phyloP scores from a whole-genome alignment of 257 asterid genomes.

The Dorcoceras hygrometricum region DNA sequence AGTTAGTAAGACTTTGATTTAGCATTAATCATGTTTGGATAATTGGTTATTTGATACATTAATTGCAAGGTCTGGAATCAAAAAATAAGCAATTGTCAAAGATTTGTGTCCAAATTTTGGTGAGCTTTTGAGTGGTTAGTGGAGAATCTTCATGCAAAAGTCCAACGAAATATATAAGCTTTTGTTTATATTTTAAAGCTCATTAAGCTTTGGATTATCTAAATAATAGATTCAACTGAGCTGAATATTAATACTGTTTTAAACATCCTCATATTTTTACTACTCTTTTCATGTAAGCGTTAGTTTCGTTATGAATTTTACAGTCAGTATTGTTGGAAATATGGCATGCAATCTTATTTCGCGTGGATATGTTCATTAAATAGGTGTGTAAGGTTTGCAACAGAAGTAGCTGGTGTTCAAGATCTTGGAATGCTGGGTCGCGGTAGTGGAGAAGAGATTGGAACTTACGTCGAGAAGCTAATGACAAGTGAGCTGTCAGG shows the following conservation, averaged over 20 bases:
- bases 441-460: conserved; percentile 99
- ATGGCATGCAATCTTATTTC: conserved; percentile 21
- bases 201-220: neutral
- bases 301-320: neutral
- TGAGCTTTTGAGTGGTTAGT: neutral
- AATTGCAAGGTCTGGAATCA: neutral
- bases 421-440: conserved; percentile 99
- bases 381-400: conserved; percentile 97
- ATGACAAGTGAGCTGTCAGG: conserved; percentile 99
- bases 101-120: neutral
- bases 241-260: neutral
- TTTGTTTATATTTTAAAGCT: neutral
- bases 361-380: conserved; percentile 28
- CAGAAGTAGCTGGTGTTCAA: conserved; percentile 93
- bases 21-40: neutral
- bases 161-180: neutral
- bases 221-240: neutral
- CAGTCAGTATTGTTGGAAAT: conserved; percentile 12
- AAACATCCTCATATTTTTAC: neutral
- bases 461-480: conserved; percentile 92
- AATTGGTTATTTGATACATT: too few species aligned
- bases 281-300: neutral
- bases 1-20: neutral
- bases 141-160: neutral
- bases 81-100: neutral